Evolutionary conservation across 108 stramenopile species (phyloP), one percentile per base, ranked within the genome.

Genomic region (Aurantiochytrium sp.): DNA sequence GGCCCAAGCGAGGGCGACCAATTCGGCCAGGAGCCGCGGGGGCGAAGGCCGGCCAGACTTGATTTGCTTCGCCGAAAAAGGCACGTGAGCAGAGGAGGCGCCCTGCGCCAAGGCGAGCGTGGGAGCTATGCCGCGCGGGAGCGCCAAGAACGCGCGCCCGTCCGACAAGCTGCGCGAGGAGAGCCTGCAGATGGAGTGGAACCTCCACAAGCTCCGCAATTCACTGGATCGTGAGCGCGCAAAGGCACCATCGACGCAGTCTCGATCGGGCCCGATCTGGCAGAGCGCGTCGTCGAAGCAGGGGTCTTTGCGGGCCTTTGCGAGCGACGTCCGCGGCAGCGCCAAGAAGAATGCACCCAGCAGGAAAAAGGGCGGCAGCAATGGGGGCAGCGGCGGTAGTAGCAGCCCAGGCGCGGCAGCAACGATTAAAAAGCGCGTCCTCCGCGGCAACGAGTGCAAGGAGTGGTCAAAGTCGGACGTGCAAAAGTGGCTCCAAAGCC

Each of bases 171-270:
- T 81, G 6, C n/a, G 45, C 21, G 73, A 81, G 39, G 73, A 81
- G 39, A 81, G 30, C 45, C 50, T 48, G 73, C 73, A 48, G 19
- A 81, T 81, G 73, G 73, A 81, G 45, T 81, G 45, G 42, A 41
- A 81, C 42, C 39, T 81, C 8, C 73, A 81, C 32, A 81, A 81
- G 39, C 73, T 81, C 6, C 73, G 73, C 24, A 48, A 24, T 21
- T 24, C 39, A 24, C 39, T 81, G 8, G 73, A 81, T 12, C 73
- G 73, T 17, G 73, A 81, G 30, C 39, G 73, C 12, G 73, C 73
- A 15, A 81, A 81, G 73, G 73, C 73, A 12, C 39, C 34, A 19
- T 34, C 59, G 8, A 34, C 73, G 0, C 15, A 41, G 32, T 6
- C 21, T 48, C 19, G 45, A 6, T 6, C 59, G 19, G 73, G 73